These are phyloP conservation scores for Leccinum longicurvipes DNA, from an alignment of 768 basidiomycete genomes.

Conservation along the genomic window DNA sequence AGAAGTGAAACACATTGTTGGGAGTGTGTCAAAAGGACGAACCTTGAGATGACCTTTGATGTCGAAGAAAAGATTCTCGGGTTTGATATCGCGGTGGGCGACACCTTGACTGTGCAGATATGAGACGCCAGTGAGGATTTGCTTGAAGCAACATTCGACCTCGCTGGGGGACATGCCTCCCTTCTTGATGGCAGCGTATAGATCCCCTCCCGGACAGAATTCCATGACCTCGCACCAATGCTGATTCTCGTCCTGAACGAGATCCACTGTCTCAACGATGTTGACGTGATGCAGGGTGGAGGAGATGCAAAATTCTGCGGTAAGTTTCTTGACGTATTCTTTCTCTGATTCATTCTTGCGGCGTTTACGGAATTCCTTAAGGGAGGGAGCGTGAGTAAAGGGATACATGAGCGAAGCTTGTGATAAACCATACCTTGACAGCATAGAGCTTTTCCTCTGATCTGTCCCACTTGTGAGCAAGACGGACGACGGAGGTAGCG, in stretches of 20 bases:
- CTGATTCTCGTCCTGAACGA: slow-evolving; percentile 95
- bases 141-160: slow-evolving; percentile 97
- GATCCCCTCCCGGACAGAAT: slow-evolving; percentile 96
- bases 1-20: slow-evolving; percentile 11
- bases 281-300: slow-evolving; percentile 93
- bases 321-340: slow-evolving; percentile 99
- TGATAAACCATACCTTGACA: slow-evolving; percentile 65
- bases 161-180: slow-evolving; percentile 89
- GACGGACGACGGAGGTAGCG: slow-evolving; percentile 93
- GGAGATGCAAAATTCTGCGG: slow-evolving; percentile 97
- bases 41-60: slow-evolving; percentile 92
- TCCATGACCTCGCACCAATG: slow-evolving; percentile 99
- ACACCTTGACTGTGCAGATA: slow-evolving; percentile 97
- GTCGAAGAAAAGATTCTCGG: slow-evolving; percentile 96
- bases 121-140: slow-evolving; percentile 81
- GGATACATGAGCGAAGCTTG: not conserved
- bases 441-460: slow-evolving; percentile 96
- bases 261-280: slow-evolving; percentile 97
- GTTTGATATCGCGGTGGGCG: slow-evolving; percentile 97
- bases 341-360: slow-evolving; percentile 98
- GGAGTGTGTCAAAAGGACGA: slow-evolving; percentile 14
- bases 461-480: slow-evolving; percentile 99
- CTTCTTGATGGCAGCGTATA: slow-evolving; percentile 98
- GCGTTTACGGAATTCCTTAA: slow-evolving; percentile 97
- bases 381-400: not conserved